Evolutionary conservation across 768 basidiomycete genomes (phyloP).

Genomic region (Podaxis carcinomalis): DNA sequence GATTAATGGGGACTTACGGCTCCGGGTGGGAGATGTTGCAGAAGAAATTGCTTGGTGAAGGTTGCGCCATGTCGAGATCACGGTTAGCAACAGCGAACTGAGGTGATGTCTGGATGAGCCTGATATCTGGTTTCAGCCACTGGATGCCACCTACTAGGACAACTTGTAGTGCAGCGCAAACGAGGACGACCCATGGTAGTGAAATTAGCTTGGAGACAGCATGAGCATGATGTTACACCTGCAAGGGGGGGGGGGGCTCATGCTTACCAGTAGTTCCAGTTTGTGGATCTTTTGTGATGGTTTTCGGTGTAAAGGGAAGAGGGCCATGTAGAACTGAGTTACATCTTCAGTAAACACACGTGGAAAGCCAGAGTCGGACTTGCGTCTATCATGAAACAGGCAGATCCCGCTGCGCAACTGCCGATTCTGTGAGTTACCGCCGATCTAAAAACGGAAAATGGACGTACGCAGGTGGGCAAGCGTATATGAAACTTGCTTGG

Average conservation of each 20-base stretch:
- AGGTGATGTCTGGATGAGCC: neutral
- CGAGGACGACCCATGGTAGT: constrained; percentile 7
- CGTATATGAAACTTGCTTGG: constrained; percentile 9
- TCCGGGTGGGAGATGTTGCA: neutral
- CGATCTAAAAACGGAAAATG: neutral
- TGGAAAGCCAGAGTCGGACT: neutral
- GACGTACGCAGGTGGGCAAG: constrained; percentile 9
- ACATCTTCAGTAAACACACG: neutral
- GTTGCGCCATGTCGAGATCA: neutral
- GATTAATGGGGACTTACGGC: neutral
- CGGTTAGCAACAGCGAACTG: neutral
- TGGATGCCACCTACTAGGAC: neutral
- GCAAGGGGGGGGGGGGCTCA: neutral
- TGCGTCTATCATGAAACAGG: constrained; percentile 9
- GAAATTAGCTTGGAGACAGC: neutral
- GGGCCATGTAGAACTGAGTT: constrained; percentile 5
- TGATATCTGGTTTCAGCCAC: neutral
- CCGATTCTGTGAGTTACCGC: neutral
- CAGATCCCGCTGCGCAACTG: constrained; percentile 7
- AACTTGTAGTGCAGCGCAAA: neutral
- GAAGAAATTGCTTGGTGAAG: neutral
- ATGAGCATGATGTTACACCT: neutral
- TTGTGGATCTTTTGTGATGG: neutral
- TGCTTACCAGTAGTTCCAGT: constrained; percentile 2
- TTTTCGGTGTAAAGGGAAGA: neutral